These are phyloP conservation scores for Tolypocladium tropicale DNA, from an alignment of 2,329 filamentous ascomycete genomes.

Conservation along the genomic window DNA sequence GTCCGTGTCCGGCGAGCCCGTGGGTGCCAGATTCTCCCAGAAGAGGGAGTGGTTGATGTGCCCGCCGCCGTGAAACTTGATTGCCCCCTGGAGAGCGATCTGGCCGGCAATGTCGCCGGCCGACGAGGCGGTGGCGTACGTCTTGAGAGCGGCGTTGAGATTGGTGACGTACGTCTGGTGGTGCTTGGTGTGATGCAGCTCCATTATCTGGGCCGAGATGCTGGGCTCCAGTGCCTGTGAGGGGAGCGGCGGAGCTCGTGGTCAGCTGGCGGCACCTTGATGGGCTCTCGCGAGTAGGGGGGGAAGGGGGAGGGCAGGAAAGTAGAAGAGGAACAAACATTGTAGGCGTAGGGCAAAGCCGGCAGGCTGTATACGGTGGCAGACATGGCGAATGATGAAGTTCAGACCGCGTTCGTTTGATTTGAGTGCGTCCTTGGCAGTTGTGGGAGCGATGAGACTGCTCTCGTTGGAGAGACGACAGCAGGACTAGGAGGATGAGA, in stretches of 20 bases:
- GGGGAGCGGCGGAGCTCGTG: neutral
- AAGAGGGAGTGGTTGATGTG: conserved; percentile 92
- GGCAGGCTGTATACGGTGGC: conserved; percentile 47
- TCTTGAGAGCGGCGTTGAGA: conserved; percentile 56
- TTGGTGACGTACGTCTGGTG: conserved; percentile 72
- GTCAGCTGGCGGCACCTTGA: conserved; percentile 2
- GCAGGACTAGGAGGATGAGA: no score
- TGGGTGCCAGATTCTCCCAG: conserved; percentile 72
- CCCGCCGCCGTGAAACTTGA: conserved; percentile 85
- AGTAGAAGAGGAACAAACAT: conserved; percentile 45
- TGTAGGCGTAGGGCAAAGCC: conserved; percentile 56
- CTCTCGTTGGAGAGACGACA: neutral
- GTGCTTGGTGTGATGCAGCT: conserved; percentile 70
- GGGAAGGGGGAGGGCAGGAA: neutral
- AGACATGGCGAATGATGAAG: conserved; percentile 20
- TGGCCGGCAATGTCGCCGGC: conserved; percentile 52
- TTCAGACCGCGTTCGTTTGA: neutral
- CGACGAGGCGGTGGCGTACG: conserved; percentile 45
- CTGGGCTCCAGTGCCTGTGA: conserved; percentile 57
- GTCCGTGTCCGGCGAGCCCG: conserved; percentile 46
- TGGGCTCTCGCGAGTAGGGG: neutral
- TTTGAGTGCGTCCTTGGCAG: no score
- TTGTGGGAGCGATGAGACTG: no score
- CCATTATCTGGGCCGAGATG: conserved; percentile 73
- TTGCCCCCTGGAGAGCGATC: conserved; percentile 55